Evolutionary conservation across 148 eudicot genomes (phyloP).

Genomic region (Vaccinium corymbosum): DNA sequence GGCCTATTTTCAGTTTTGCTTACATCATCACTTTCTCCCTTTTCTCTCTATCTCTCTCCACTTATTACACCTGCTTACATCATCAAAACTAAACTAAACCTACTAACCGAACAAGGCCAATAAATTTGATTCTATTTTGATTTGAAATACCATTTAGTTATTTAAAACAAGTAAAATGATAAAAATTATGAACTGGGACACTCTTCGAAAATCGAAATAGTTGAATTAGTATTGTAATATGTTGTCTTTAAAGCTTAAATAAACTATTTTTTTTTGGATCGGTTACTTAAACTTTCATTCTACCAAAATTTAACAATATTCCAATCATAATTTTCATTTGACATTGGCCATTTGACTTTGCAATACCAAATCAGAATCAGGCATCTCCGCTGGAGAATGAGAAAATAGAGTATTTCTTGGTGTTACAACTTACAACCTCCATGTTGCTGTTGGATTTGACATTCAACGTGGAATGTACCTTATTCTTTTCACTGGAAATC

Average conservation of each 20-base stretch:
- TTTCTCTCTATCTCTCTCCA: no score
- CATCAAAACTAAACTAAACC: no score
- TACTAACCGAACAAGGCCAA: no score
- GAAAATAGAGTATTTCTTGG: not conserved
- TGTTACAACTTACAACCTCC: not conserved
- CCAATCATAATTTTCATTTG: not conserved
- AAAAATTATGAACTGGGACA: no score
- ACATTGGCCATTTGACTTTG: not conserved
- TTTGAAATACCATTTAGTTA: no score
- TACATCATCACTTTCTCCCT: no score
- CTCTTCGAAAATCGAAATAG: no score
- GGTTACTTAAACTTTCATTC: not conserved
- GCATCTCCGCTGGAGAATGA: not conserved
- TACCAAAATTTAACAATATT: not conserved
- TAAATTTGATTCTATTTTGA: no score
- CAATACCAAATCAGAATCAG: not conserved
- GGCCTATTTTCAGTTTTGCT: no score
- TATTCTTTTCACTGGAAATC: not conserved
- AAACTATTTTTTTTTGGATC: not conserved
- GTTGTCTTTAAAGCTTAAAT: not conserved
- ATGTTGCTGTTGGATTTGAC: not conserved
- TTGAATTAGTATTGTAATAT: not conserved
- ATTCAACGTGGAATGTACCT: not conserved
- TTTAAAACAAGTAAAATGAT: no score
- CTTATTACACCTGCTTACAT: no score